phyloP scores from a whole-genome alignment of 208 protist genomes.

The Crithidia mellificae region DNA sequence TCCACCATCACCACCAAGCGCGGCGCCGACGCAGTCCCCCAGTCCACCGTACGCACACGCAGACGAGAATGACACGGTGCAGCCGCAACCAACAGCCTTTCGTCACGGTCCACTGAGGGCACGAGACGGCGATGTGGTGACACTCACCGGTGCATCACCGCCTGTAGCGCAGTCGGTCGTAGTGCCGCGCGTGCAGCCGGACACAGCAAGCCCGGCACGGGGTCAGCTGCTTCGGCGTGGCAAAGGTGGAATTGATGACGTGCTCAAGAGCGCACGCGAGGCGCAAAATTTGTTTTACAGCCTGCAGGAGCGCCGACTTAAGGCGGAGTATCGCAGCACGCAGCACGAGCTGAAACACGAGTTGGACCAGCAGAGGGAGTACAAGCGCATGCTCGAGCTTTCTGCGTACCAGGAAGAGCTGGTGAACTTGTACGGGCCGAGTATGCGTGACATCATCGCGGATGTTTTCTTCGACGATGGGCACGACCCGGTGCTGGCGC shows the following conservation, averaged over 20 bases:
- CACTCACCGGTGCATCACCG: not conserved
- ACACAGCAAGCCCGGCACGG: conserved; percentile 4
- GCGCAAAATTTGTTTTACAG: conserved; percentile 37
- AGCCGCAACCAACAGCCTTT: not conserved
- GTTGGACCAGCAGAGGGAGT: conserved; percentile 51
- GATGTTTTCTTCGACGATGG: conserved; percentile 52
- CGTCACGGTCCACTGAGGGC: not conserved
- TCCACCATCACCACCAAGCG: not conserved
- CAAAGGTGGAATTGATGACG: conserved; percentile 48
- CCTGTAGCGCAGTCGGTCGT: not conserved
- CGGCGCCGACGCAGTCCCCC: no score
- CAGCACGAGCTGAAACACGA: conserved; percentile 35
- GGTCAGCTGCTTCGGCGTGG: conserved; percentile 48
- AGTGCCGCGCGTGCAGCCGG: not conserved
- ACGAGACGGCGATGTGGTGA: not conserved
- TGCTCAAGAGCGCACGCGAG: conserved; percentile 41
- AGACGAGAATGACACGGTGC: not conserved
- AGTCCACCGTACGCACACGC: not conserved
- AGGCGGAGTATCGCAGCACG: conserved; percentile 25
- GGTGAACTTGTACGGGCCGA: conserved; percentile 53
- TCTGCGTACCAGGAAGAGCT: conserved; percentile 61
- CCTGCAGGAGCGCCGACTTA: conserved; percentile 42
- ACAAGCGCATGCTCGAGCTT: conserved; percentile 39
- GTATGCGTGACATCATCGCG: conserved; percentile 45
- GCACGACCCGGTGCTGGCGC: conserved; percentile 24